Percentiles rank a stretch among this genome's conserved stretches.
Conservation (phyloP, 176 grass and related monocot species). For the Cymbopogon citratus region DNA sequence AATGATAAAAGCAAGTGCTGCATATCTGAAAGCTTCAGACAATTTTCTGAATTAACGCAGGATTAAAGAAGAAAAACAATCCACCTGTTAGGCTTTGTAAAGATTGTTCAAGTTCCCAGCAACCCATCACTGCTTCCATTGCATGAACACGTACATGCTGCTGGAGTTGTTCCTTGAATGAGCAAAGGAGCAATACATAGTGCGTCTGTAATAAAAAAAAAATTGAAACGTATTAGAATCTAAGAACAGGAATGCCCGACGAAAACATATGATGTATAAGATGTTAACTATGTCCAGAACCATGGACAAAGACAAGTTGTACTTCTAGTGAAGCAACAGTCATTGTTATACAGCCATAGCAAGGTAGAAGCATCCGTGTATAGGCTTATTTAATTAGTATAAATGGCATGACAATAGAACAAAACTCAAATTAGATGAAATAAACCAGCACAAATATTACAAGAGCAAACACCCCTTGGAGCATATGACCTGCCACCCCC, state of each 20-base stretch:
- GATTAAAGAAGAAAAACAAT: background rate
- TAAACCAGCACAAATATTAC: background rate
- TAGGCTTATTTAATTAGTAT: background rate
- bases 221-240: slow-evolving; percentile 3
- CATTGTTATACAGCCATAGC: background rate
- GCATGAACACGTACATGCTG: slow-evolving; percentile 99
- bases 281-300: background rate
- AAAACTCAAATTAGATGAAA: background rate
- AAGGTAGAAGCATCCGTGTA: background rate
- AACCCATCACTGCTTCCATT: slow-evolving; percentile 99
- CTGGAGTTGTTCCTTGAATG: slow-evolving; percentile 97
- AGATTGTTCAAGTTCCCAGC: slow-evolving; percentile 97
- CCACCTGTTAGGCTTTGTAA: slow-evolving; percentile 95
- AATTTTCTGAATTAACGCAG: background rate
- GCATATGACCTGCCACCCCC: background rate
- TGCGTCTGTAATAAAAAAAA: slow-evolving; percentile 55
- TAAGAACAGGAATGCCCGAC: background rate
- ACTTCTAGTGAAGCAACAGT: background rate
- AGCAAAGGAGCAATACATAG: slow-evolving; percentile 86
- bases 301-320: background rate
- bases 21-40: background rate
- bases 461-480: background rate
- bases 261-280: background rate
- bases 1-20: no score
- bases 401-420: background rate